Conservation (phyloP, 2,329 filamentous ascomycete species). For the Cytospora chrysosperma region DNA sequence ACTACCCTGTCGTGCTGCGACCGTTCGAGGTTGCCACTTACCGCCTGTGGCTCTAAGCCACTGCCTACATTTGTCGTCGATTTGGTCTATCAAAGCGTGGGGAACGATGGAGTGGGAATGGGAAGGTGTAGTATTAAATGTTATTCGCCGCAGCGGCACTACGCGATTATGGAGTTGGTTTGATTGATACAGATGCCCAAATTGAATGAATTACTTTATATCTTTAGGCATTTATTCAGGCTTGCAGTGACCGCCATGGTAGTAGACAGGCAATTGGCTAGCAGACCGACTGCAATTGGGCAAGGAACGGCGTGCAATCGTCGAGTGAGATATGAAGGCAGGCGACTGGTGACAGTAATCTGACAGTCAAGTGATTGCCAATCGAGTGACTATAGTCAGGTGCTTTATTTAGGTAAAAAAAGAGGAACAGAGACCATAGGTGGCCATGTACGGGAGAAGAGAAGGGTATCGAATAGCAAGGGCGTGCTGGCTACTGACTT, state of each 20-base stretch:
- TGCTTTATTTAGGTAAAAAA: too few species aligned
- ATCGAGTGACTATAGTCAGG: too few species aligned
- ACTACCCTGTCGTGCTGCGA: slow-evolving; percentile 64
- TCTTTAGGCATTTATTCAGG: background rate
- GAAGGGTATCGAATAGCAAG: background rate
- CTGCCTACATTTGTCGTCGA: slow-evolving; percentile 7
- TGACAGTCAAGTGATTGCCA: too few species aligned
- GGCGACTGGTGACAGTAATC: too few species aligned
- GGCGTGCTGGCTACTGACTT: background rate
- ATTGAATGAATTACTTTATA: background rate
- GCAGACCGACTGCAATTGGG: background rate
- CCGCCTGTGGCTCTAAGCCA: slow-evolving; percentile 54
- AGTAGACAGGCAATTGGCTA: background rate
- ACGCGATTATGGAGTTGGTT: background rate
- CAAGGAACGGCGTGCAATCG: background rate
- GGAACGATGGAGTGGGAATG: too few species aligned
- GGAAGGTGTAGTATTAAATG: background rate
- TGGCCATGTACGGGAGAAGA: too few species aligned
- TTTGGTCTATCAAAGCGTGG: background rate
- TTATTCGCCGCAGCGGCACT: background rate
- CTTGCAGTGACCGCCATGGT: background rate
- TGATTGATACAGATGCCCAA: background rate
- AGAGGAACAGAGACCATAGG: background rate
- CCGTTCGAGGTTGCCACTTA: slow-evolving; percentile 87
- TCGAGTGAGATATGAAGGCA: too few species aligned